phyloP scores from a whole-genome alignment of 108 stramenopile species.

The Nitzschia sp. region DNA sequence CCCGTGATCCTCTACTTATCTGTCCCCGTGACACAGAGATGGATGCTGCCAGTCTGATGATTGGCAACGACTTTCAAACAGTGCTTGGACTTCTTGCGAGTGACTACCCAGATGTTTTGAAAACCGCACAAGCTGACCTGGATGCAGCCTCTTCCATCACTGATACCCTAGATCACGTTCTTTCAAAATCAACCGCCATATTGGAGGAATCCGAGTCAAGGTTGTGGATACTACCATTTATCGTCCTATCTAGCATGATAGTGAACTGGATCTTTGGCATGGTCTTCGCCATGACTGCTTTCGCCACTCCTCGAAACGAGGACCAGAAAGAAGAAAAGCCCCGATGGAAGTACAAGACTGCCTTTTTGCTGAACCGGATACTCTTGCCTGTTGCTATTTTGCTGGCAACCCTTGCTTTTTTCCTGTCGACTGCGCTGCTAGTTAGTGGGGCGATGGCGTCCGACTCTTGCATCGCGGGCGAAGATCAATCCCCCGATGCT shows the following conservation, averaged over 20 bases:
- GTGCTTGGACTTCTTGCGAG: background rate
- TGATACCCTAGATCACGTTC: background rate
- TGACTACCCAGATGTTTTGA: background rate
- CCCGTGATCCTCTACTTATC: background rate
- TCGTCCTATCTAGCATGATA: slow-evolving; percentile 12
- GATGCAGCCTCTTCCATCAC: slow-evolving; percentile 2
- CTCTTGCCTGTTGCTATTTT: background rate
- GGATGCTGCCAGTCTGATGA: background rate
- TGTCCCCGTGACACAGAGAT: slow-evolving; percentile 11
- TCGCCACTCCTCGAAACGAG: background rate
- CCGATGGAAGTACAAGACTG: background rate
- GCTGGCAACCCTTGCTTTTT: background rate
- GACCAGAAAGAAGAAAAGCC: too few relatives aligned
- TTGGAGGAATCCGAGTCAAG: slow-evolving; percentile 5
- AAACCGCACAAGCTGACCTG: background rate
- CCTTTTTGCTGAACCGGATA: background rate
- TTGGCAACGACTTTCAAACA: slow-evolving; percentile 9
- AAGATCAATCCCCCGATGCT: background rate
- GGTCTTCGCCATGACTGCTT: background rate
- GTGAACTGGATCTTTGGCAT: background rate
- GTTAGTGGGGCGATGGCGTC: background rate
- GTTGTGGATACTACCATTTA: slow-evolving; percentile 23
- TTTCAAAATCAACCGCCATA: background rate
- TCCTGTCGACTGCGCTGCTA: background rate
- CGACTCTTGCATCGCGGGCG: background rate